Evolutionary conservation across 2,329 filamentous ascomycete species (phyloP), one percentile per base, ranked within the genome.

Genomic region (Pseudocercospora eumusae): DNA sequence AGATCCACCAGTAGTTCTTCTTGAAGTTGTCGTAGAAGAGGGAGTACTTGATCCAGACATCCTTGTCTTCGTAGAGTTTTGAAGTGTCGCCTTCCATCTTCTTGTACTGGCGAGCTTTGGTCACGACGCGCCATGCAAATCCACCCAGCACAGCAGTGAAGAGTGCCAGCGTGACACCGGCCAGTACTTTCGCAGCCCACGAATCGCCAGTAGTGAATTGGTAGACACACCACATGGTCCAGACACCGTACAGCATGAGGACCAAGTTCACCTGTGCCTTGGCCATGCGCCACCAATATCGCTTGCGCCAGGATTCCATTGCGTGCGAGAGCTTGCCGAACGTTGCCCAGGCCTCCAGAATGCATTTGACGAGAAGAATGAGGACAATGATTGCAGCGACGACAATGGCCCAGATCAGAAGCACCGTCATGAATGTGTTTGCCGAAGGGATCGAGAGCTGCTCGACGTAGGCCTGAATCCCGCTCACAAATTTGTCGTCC

Each of bases 11-110:
- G 81, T 93, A 96, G 70, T 88, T 86, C 77, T 90, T 92, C 80
- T 92, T 92, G 83, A 96, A 98, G 70, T 88, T 89, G 72, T 98
- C 95, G 81, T 99, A 99, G 80, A 99, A 98, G 65, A 97, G 83
- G 71, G 91, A 95, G 83, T 99, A 99, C 80, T 95, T 96, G 75
- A 91, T 84, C 93, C 95, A 97, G 44, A 89, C 88, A 66, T 89
- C 85, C 81, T 95, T 96, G 78, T 98, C 84, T 63, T 97, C 90
- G 76, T 92, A 98, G 8, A 99, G 83, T 11, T 81, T 85, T 15
- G 83, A 82, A 0, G 84, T 77, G 73, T 93, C 89, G 61, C 93
- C 93, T 68, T 96, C 88, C 28, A 81, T 72, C 71, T 87, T 83
- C 81, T 91, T 93, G 67, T 91, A 88, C 70, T 86, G 84, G 66